phyloP scores from a whole-genome alignment of 306 rosid genomes.

The Malus asiatica region DNA sequence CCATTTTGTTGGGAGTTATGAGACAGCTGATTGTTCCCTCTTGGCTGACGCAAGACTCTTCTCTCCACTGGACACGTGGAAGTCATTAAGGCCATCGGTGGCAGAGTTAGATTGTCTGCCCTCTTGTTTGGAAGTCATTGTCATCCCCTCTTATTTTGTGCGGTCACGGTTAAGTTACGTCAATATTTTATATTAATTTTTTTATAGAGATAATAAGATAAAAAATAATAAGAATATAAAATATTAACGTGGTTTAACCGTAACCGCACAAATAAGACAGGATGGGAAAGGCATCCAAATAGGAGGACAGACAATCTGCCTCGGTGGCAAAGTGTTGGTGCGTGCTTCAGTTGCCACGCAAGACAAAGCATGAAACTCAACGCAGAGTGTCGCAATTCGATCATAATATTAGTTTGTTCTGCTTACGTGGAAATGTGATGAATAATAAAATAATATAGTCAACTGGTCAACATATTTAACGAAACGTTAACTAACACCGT shows the following conservation, averaged over 20 bases:
- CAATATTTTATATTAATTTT: too few species aligned
- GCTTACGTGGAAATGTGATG: not conserved
- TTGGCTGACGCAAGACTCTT: slow-evolving; percentile 10
- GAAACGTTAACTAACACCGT: not conserved
- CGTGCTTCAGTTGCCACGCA: slow-evolving; percentile 14
- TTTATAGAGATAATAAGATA: too few species aligned
- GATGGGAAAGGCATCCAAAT: too few species aligned
- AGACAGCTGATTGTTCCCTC: slow-evolving; percentile 29
- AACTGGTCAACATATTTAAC: not conserved
- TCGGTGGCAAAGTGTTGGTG: slow-evolving; percentile 3
- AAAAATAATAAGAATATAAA: too few species aligned
- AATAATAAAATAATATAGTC: not conserved
- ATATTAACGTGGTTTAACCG: too few species aligned
- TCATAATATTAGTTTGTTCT: not conserved
- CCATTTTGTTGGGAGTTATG: slow-evolving; percentile 28
- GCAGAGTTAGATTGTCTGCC: too few species aligned
- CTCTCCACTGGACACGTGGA: slow-evolving; percentile 12
- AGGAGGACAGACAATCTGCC: too few species aligned
- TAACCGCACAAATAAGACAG: too few species aligned
- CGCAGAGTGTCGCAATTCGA: not conserved
- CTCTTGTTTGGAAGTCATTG: too few species aligned
- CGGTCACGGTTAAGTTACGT: too few species aligned
- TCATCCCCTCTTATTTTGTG: too few species aligned
- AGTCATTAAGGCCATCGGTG: too few species aligned
- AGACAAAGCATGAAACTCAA: not conserved